Conservation (phyloP, 2,329 filamentous ascomycete genomes). For the Penicillium sp. region DNA sequence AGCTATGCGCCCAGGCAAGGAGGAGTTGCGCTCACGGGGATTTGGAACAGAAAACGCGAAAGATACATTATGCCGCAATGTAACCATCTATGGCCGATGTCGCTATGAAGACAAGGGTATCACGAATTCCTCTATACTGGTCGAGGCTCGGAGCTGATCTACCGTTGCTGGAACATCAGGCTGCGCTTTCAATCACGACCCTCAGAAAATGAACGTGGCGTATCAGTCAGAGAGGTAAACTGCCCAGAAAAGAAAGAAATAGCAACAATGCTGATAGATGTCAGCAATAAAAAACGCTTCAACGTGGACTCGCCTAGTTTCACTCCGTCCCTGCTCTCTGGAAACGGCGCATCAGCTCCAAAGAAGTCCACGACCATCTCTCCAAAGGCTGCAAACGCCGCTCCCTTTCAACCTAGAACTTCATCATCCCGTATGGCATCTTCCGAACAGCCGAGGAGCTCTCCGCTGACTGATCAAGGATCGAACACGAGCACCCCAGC, state of each 20-base stretch:
- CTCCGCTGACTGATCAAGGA: constrained; percentile 30
- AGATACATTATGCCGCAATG: constrained; percentile 85
- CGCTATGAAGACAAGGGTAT: constrained; percentile 78
- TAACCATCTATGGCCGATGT: constrained; percentile 88
- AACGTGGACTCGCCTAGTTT: constrained; percentile 97
- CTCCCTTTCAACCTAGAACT: constrained; percentile 49
- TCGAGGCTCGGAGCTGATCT: constrained; percentile 8
- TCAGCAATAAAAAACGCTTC: constrained; percentile 59
- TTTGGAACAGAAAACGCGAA: constrained; percentile 61
- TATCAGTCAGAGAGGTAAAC: constrained; percentile 39
- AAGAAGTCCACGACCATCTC: constrained; percentile 72
- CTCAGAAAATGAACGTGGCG: constrained; percentile 52
- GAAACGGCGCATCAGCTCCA: constrained; percentile 34
- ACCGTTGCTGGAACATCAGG: constrained; percentile 37
- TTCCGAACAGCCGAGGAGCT: constrained; percentile 1
- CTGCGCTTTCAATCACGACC: constrained; percentile 84
- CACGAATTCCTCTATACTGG: background rate
- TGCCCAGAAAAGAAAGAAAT: constrained; percentile 1
- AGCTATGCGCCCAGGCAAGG: background rate
- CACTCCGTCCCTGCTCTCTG: constrained; percentile 56
- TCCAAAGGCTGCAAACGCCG: constrained; percentile 81
- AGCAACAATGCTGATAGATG: background rate
- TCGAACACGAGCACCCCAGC: constrained; percentile 39
- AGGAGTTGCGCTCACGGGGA: constrained; percentile 8
- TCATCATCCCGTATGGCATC: constrained; percentile 35